Evolutionary conservation across 164 flowering plant genomes (phyloP).

Genomic region (Dillenia turbinata): DNA sequence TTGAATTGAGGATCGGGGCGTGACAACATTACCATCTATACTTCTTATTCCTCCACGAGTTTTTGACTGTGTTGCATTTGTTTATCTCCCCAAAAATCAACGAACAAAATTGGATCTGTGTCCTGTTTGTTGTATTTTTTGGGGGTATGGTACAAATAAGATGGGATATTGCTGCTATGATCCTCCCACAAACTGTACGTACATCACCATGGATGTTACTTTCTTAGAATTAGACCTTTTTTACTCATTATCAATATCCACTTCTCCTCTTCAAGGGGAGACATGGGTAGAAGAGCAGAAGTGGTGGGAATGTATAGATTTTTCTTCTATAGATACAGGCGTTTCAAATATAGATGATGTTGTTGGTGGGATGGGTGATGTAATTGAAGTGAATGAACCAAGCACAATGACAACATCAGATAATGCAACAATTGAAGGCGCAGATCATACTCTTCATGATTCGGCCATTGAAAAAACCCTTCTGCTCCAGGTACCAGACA

Average conservation of each 20-base stretch:
- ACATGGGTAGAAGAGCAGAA: slow-evolving; percentile 6
- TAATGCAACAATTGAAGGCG: no score
- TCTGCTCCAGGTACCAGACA: background rate
- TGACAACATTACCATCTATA: background rate
- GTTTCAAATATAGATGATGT: no score
- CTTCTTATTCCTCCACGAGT: background rate
- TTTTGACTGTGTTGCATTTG: background rate
- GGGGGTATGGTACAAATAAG: background rate
- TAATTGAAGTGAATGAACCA: no score
- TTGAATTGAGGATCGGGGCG: no score
- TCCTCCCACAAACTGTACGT: no score
- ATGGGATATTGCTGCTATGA: no score
- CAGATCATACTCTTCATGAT: no score
- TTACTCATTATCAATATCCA: background rate
- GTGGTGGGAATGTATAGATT: no score
- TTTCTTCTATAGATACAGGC: no score
- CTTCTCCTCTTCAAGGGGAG: slow-evolving; percentile 9
- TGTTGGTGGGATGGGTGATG: no score
- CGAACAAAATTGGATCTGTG: no score
- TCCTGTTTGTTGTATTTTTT: background rate
- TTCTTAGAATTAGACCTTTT: slow-evolving; percentile 6
- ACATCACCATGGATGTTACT: slow-evolving; percentile 12
- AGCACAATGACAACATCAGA: no score
- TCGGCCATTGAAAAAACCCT: background rate
- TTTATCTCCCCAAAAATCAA: background rate